Base-by-base conservation (phyloP, 1,284 basidiomycete species). In the Ceratobasidium sp. region DNA sequence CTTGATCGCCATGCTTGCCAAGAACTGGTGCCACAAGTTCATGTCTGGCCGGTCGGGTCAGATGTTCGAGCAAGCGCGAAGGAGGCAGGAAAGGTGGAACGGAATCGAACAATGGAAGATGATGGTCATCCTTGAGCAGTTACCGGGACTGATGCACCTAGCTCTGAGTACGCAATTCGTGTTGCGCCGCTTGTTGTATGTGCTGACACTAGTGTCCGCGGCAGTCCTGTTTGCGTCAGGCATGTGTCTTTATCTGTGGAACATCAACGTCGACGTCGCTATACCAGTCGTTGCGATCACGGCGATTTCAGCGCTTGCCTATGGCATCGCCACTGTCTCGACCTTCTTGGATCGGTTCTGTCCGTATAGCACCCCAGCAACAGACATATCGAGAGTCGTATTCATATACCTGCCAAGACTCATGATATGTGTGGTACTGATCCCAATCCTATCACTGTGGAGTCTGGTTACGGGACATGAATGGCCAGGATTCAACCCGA, bases 171-270 rank as follows among this genome's bases (percentile, higher is more conserved):
- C 13, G 65, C 54, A 54, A 67, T n/a, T n/a, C n/a, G 65, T 35
- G 7, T 13, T 28, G 20, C 23, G 23, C 23, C n/a, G n/a, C n/a
- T 17, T 10, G n/a, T 8, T 8, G 28, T 45, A 45, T n/a, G 17
- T 31, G 39, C n/a, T 26, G 6, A 26, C 26, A 51, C n/a, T 17
- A n/a, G 17, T n/a, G 4, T 47, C 13, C 2, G 3, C 26, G n/a
- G n/a, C 39, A 69, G 67, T 58, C 17, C 37, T 69, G 3, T 69
- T 69, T 33, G 20, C 67, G 0, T 13, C n/a, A n/a, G 67, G 67
- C 6, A 15, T 69, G 10, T 58, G 35, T 26, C 6, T 69, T 6
- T 42, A 69, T 33, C 35, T 69, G 8, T 53, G 53, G 53, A 53
- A 58, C 7, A 39, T 69, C n/a, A 53, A 58, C 11, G 11, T 17